Evolutionary conservation across 306 rosid species (phyloP).

Genomic region (Hippophae gyantsensis): DNA sequence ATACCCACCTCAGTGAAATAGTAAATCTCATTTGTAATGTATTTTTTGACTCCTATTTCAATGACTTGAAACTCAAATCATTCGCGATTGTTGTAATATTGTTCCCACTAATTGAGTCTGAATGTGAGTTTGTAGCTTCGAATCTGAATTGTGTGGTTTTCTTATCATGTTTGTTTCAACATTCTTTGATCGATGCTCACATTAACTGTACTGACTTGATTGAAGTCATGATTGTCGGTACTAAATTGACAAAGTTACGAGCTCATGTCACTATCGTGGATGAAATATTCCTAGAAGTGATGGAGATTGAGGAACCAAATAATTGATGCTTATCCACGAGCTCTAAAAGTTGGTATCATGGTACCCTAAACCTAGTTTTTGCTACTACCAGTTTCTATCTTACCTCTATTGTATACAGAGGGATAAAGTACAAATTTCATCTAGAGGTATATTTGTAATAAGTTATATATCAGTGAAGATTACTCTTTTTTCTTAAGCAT

Average conservation of each 20-base stretch:
- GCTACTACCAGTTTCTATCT: too few species aligned
- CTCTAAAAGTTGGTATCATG: constrained; percentile 66
- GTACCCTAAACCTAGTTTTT: constrained; percentile 12
- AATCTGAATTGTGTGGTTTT: constrained; percentile 31
- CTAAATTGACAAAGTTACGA: constrained; percentile 57
- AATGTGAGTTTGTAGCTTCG: constrained; percentile 43
- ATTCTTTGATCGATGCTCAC: constrained; percentile 42
- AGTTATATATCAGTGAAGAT: neutral
- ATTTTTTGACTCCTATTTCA: constrained; percentile 22
- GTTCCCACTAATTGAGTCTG: constrained; percentile 49
- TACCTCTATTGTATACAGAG: constrained; percentile 85
- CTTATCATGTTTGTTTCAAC: constrained; percentile 36
- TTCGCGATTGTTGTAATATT: constrained; percentile 56
- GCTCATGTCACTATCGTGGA: constrained; percentile 42
- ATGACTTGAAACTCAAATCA: constrained; percentile 53
- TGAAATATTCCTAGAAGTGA: constrained; percentile 61
- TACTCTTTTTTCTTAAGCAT: too few species aligned
- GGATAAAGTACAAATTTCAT: constrained; percentile 82
- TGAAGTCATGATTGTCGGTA: constrained; percentile 57
- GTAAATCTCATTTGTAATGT: constrained; percentile 20
- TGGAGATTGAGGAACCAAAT: constrained; percentile 50
- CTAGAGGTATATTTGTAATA: constrained; percentile 50
- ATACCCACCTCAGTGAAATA: too few species aligned
- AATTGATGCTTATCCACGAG: constrained; percentile 35
- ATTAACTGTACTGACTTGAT: constrained; percentile 70